Conservation (phyloP, 1,284 basidiomycete species). For the Pseudozyma flocculosa region DNA sequence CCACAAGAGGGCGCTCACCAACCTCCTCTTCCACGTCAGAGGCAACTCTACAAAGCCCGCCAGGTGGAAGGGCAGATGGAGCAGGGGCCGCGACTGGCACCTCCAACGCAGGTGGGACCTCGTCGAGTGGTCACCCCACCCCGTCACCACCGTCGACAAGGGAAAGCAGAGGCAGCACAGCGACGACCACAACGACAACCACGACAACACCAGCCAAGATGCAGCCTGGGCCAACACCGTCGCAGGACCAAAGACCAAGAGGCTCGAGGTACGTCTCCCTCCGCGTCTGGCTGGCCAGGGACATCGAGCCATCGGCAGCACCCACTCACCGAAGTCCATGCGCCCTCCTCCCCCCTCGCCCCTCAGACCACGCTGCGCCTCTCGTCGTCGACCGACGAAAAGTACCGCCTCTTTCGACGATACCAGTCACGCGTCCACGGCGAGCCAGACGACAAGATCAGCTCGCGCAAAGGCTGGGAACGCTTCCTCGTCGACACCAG, state of each 20-base stretch:
- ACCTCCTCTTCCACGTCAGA: conserved; percentile 33
- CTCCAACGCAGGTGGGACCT: conserved; percentile 23
- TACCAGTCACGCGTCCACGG: conserved; percentile 49
- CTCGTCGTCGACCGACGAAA: conserved; percentile 36
- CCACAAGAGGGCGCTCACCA: conserved; percentile 34
- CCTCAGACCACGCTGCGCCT: conserved; percentile 11
- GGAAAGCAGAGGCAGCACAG: too few species aligned
- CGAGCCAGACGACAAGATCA: conserved; percentile 37
- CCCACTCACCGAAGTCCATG: too few species aligned
- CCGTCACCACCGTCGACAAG: too few species aligned
- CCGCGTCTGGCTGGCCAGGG: too few species aligned
- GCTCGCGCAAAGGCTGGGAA: conserved; percentile 34
- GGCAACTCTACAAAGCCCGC: conserved; percentile 30
- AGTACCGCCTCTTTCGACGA: conserved; percentile 47
- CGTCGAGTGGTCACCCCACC: background rate
- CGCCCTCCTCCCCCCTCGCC: too few species aligned
- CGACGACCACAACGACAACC: background rate
- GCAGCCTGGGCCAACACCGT: conserved; percentile 16
- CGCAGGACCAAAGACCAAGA: conserved; percentile 23
- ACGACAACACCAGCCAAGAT: background rate
- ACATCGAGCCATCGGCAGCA: too few species aligned
- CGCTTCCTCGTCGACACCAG: conserved; percentile 45
- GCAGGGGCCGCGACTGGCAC: conserved; percentile 16
- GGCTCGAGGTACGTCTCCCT: conserved; percentile 9
- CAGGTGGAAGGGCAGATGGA: conserved; percentile 45